Percentiles rank a stretch among this genome's conserved stretches.
Evolutionary conservation across 208 protist species (phyloP).

Genomic region (Willaertia magna): DNA sequence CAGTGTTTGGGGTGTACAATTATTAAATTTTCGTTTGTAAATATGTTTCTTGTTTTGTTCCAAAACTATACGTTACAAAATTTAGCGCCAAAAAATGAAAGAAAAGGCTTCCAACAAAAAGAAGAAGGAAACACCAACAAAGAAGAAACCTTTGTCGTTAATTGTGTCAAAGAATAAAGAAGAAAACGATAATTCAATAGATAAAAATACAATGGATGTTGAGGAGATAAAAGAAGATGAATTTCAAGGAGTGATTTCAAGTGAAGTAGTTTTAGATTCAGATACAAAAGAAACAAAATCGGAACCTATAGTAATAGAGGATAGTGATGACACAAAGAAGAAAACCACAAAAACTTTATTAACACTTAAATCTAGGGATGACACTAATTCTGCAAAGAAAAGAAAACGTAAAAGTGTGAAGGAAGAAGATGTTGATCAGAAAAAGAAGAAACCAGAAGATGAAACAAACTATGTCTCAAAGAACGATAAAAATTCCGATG

Average conservation of each 20-base stretch:
- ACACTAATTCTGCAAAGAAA: background rate
- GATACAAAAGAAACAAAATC: no score
- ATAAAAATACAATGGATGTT: background rate
- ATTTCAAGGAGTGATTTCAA: no score
- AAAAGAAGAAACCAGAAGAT: background rate
- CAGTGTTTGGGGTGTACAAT: slow-evolving; percentile 76
- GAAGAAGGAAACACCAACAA: background rate
- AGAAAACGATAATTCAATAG: background rate
- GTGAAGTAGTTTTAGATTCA: no score
- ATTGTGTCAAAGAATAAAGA: background rate
- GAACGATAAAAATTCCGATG: background rate
- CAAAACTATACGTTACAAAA: background rate
- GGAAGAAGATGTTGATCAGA: background rate
- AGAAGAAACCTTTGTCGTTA: background rate
- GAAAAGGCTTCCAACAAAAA: background rate
- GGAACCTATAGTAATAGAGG: no score
- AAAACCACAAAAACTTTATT: background rate
- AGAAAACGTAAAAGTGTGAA: background rate
- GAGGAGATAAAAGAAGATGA: no score
- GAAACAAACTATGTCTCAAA: background rate
- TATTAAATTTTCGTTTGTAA: slow-evolving; percentile 37
- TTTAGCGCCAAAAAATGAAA: background rate
- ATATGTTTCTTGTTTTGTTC: background rate
- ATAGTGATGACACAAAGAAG: no score
- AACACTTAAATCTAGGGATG: background rate